These are phyloP conservation scores for Proliferodiscus dingleyae DNA, from an alignment of 2,329 filamentous ascomycete genomes.

Conservation along the genomic window DNA sequence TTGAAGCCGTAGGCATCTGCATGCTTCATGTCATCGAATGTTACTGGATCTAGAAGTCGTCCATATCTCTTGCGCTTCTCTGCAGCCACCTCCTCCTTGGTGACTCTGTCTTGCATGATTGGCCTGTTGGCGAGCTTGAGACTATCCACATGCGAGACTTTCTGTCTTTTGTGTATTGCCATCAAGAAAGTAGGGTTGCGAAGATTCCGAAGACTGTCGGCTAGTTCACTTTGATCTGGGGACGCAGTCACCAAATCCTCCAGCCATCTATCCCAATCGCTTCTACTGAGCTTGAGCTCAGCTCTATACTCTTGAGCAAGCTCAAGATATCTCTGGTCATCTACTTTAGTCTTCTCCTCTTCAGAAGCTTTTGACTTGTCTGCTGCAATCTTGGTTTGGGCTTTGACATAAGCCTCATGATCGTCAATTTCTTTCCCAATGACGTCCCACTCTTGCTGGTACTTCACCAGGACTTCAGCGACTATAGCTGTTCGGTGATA, in stretches of 20 bases:
- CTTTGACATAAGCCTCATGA: conserved; percentile 18
- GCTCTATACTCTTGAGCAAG: conserved; percentile 3
- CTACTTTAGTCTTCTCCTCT: conserved; percentile 16
- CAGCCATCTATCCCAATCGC: conserved; percentile 10
- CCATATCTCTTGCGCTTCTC: conserved; percentile 22
- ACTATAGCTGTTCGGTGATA: conserved; percentile 22
- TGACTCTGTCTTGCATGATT: conserved; percentile 16
- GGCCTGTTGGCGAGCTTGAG: conserved; percentile 20
- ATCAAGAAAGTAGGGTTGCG: conserved; percentile 4
- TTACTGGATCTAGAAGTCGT: conserved; percentile 20
- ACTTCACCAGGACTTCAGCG: conserved; percentile 15
- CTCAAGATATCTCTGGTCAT: conserved; percentile 13
- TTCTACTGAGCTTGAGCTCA: conserved; percentile 10
- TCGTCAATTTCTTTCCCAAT: conserved; percentile 23
- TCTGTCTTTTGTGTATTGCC: conserved; percentile 12
- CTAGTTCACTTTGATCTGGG: conserved; percentile 4
- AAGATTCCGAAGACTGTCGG: conserved; percentile 10
- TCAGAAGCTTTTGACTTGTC: conserved; percentile 11
- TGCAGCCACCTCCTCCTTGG: conserved; percentile 22
- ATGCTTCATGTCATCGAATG: conserved; percentile 43
- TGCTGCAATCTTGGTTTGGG: conserved; percentile 13
- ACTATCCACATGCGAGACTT: conserved; percentile 10
- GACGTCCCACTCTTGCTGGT: conserved; percentile 26
- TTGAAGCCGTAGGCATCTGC: conserved; percentile 57
- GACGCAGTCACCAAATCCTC: conserved; percentile 6